phyloP scores from a whole-genome alignment of 129 eudicot species.

The Flaveria brownii region DNA sequence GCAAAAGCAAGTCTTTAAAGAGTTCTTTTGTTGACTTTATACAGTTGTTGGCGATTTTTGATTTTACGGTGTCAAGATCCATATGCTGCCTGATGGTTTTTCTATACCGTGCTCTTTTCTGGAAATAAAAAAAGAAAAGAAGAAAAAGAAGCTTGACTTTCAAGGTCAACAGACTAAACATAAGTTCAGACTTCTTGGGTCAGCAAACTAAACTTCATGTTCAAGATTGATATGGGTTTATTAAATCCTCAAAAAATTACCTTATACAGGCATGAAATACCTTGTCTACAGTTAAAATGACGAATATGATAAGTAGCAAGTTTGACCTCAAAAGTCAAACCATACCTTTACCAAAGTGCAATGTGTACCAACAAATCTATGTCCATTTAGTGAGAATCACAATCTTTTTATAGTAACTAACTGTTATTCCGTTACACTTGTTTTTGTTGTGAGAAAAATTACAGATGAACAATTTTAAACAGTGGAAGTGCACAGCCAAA shows the following conservation, averaged over 20 bases:
- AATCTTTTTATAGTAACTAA: too few species aligned
- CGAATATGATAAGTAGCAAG: background rate
- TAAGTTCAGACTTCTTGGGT: conserved; percentile 18
- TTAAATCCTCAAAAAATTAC: background rate
- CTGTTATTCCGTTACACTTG: too few species aligned
- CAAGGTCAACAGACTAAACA: background rate
- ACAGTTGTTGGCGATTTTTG: conserved; percentile 55
- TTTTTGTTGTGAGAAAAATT: too few species aligned
- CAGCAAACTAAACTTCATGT: background rate
- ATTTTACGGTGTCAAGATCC: conserved; percentile 73
- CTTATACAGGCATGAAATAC: background rate
- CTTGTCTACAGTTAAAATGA: background rate
- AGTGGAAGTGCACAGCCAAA: background rate
- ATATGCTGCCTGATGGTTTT: conserved; percentile 69
- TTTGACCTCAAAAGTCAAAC: background rate
- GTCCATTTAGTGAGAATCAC: too few species aligned
- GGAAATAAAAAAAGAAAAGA: background rate
- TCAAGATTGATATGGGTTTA: background rate
- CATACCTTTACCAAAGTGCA: background rate
- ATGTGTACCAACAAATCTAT: too few species aligned
- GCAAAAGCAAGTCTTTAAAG: conserved; percentile 75
- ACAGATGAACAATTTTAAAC: too few species aligned
- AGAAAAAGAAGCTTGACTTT: background rate
- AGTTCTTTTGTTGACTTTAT: conserved; percentile 70
- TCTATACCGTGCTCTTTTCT: conserved; percentile 88